Evolutionary conservation across 169 alveolate genomes (phyloP).

Genomic region (Theileria annulata): DNA sequence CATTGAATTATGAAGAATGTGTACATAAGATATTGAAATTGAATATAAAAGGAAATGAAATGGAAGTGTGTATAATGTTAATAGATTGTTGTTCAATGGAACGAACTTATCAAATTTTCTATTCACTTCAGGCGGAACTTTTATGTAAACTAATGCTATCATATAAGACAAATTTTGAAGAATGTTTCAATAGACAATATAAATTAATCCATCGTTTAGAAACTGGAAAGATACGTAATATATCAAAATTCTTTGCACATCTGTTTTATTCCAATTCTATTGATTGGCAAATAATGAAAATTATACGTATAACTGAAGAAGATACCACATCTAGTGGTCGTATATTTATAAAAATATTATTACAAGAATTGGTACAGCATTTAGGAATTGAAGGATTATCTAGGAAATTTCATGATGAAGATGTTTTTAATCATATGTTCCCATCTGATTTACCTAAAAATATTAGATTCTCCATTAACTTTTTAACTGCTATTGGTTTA

Average conservation of each 20-base stretch:
- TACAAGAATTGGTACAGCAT: slow-evolving; percentile 91
- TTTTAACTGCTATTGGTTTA: slow-evolving; percentile 96
- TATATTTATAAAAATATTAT: slow-evolving; percentile 93
- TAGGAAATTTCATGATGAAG: slow-evolving; percentile 82
- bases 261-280: slow-evolving; percentile 87
- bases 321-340: slow-evolving; percentile 96
- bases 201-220: slow-evolving; percentile 92
- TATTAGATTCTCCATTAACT: slow-evolving; percentile 95
- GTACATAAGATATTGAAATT: slow-evolving; percentile 95
- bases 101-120: slow-evolving; percentile 94
- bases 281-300: slow-evolving; percentile 80
- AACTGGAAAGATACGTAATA: slow-evolving; percentile 94
- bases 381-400: slow-evolving; percentile 80
- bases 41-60: slow-evolving; percentile 91
- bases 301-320: slow-evolving; percentile 93
- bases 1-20: slow-evolving; percentile 97
- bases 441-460: slow-evolving; percentile 92
- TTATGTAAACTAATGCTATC: slow-evolving; percentile 90
- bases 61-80: slow-evolving; percentile 94
- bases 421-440: slow-evolving; percentile 88
- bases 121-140: slow-evolving; percentile 94
- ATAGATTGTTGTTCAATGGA: slow-evolving; percentile 99
- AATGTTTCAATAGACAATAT: slow-evolving; percentile 82
- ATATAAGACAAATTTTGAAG: slow-evolving; percentile 89
- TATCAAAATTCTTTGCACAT: slow-evolving; percentile 96